These are phyloP conservation scores for Botrytis elliptica DNA, from an alignment of 2,329 filamentous ascomycete species.

Conservation along the genomic window DNA sequence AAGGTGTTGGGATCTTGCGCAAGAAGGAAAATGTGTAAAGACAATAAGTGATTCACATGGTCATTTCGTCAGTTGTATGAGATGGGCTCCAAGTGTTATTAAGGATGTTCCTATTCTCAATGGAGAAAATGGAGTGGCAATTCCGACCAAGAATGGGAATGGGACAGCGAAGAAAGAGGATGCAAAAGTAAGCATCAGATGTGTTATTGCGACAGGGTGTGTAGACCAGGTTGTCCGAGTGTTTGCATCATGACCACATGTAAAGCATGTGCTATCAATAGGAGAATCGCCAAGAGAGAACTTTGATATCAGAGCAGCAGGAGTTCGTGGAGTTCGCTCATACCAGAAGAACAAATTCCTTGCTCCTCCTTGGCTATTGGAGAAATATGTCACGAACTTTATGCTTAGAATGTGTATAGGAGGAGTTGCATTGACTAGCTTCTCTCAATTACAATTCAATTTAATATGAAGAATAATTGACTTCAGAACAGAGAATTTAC, in stretches of 20 bases:
- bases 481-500: not conserved
- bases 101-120: slow-evolving; percentile 54
- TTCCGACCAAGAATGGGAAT: slow-evolving; percentile 43
- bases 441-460: slow-evolving; percentile 15
- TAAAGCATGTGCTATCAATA: slow-evolving; percentile 16
- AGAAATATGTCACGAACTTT: slow-evolving; percentile 17
- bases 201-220: slow-evolving; percentile 83
- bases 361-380: slow-evolving; percentile 17
- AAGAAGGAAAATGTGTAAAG: slow-evolving; percentile 89
- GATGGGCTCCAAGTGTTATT: slow-evolving; percentile 78
- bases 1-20: slow-evolving; percentile 87
- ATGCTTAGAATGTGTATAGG: slow-evolving; percentile 11
- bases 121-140: slow-evolving; percentile 47
- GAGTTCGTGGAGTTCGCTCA: slow-evolving; percentile 17
- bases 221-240: slow-evolving; percentile 78
- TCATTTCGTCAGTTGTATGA: slow-evolving; percentile 81
- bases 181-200: slow-evolving; percentile 66
- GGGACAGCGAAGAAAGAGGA: slow-evolving; percentile 46
- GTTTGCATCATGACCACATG: slow-evolving; percentile 55
- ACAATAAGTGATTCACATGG: slow-evolving; percentile 73
- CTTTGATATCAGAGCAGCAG: slow-evolving; percentile 1
- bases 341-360: slow-evolving; percentile 17
- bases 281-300: slow-evolving; percentile 8
- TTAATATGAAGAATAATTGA: slow-evolving; percentile 15
- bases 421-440: slow-evolving; percentile 4